These are phyloP conservation scores for Dictyostelium capitatum DNA, from an alignment of 78 protist genomes.

Conservation along the genomic window DNA sequence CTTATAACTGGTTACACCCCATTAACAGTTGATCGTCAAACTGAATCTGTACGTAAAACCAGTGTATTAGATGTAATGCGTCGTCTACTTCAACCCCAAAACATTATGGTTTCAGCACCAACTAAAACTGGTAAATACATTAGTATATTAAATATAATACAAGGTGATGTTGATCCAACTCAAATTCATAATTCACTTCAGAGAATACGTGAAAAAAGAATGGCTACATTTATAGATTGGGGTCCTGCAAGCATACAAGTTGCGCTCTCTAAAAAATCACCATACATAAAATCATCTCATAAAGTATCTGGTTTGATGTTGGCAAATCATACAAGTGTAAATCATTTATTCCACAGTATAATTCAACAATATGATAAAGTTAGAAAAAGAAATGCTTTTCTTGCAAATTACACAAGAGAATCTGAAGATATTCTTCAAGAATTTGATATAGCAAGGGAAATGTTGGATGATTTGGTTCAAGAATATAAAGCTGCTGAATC, in stretches of 20 bases:
- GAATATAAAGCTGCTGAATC: conserved; percentile 45
- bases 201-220: conserved; percentile 95
- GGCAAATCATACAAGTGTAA: conserved; percentile 99
- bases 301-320: conserved; percentile 99
- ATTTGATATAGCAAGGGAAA: conserved; percentile 89
- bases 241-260: conserved; percentile 99
- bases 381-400: conserved; percentile 81
- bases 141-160: conserved; percentile 98
- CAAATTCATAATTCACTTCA: conserved; percentile 98
- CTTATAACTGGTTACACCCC: conserved; percentile 99
- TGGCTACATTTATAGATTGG: conserved; percentile 99
- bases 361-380: conserved; percentile 92
- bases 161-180: conserved; percentile 99
- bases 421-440: conserved; percentile 90
- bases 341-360: conserved; percentile 54
- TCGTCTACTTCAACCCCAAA: conserved; percentile 98
- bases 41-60: conserved; percentile 96
- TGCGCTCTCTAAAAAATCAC: conserved; percentile 48
- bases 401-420: conserved; percentile 80
- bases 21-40: conserved; percentile 71
- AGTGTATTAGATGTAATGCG: conserved; percentile 99
- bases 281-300: conserved; percentile 80
- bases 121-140: conserved; percentile 94
- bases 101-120: conserved; percentile 94
- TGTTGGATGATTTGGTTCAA: conserved; percentile 17